phyloP scores from a whole-genome alignment of 2,329 filamentous ascomycete species.

The Raffaelea arxii region DNA sequence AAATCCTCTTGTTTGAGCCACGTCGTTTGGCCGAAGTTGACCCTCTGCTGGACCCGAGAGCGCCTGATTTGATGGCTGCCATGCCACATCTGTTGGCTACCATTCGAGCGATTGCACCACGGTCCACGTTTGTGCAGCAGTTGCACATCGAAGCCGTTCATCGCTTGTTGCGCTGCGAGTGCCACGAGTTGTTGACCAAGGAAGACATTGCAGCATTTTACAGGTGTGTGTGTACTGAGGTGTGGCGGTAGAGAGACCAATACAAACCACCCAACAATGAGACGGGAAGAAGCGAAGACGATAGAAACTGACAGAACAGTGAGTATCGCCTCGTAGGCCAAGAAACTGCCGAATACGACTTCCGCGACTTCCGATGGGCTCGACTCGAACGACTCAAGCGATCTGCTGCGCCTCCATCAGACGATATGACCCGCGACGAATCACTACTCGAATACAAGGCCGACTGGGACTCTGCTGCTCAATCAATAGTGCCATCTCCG shows the following conservation, averaged over 20 bases:
- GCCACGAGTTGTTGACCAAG: slow-evolving; percentile 1
- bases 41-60: slow-evolving; percentile 7
- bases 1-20: slow-evolving; percentile 12
- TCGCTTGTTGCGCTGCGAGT: slow-evolving; percentile 8
- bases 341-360: slow-evolving; percentile 14
- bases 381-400: slow-evolving; percentile 12
- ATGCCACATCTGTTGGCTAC: slow-evolving; percentile 7
- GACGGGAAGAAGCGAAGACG: no score
- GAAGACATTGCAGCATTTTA: slow-evolving; percentile 7
- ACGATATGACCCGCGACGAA: slow-evolving; percentile 4
- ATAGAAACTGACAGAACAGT: slow-evolving; percentile 4
- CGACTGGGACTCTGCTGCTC: neutral
- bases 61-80: slow-evolving; percentile 6
- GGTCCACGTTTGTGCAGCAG: slow-evolving; percentile 9
- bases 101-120: slow-evolving; percentile 5
- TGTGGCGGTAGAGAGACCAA: no score
- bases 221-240: no score
- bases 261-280: no score
- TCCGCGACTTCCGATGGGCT: slow-evolving; percentile 14
- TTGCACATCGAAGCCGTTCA: slow-evolving; percentile 11
- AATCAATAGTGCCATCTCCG: neutral
- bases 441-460: slow-evolving; percentile 9
- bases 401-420: slow-evolving; percentile 2
- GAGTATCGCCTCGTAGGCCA: slow-evolving; percentile 12
- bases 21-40: slow-evolving; percentile 9